Conservation (phyloP, 1,284 basidiomycete genomes). For the Laetiporus sulphureus region DNA sequence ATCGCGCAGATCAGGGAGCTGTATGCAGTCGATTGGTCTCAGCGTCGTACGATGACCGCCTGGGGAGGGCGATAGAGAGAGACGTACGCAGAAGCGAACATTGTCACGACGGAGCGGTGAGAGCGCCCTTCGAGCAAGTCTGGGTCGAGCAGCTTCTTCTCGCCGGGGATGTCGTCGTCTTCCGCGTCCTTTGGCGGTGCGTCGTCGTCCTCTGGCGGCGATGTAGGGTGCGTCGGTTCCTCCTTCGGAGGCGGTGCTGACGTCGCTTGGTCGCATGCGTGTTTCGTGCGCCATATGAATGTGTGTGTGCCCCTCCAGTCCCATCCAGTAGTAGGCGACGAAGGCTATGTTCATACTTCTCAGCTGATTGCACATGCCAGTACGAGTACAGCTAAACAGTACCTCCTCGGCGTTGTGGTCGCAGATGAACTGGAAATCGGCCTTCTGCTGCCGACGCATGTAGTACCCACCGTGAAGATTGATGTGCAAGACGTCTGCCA, state of each 20-base stretch:
- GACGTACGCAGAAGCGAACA: constrained; percentile 19
- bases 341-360: constrained; percentile 19
- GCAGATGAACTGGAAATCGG: constrained; percentile 35
- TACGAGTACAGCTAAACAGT: too few relatives aligned
- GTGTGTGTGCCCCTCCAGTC: constrained; percentile 26
- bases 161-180: constrained; percentile 6
- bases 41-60: neutral
- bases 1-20: constrained; percentile 15
- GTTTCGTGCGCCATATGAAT: constrained; percentile 28
- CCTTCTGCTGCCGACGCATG: constrained; percentile 30
- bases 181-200: constrained; percentile 14
- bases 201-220: constrained; percentile 9
- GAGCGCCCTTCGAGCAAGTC: constrained; percentile 8
- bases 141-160: constrained; percentile 16
- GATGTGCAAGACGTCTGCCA: constrained; percentile 29
- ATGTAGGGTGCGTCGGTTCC: constrained; percentile 4
- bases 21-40: neutral
- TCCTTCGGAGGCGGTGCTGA: constrained; percentile 4
- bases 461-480: constrained; percentile 36
- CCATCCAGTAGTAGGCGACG: constrained; percentile 24
- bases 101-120: constrained; percentile 12
- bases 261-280: constrained; percentile 23
- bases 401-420: constrained; percentile 29
- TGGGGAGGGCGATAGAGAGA: neutral
- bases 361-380: neutral